A percentile compares a stretch with the other conserved stretches of the same genome.
These are phyloP conservation scores for Linnemannia elongata DNA, from an alignment of 192 early-diverging fungal genomes.

Conservation along the genomic window DNA sequence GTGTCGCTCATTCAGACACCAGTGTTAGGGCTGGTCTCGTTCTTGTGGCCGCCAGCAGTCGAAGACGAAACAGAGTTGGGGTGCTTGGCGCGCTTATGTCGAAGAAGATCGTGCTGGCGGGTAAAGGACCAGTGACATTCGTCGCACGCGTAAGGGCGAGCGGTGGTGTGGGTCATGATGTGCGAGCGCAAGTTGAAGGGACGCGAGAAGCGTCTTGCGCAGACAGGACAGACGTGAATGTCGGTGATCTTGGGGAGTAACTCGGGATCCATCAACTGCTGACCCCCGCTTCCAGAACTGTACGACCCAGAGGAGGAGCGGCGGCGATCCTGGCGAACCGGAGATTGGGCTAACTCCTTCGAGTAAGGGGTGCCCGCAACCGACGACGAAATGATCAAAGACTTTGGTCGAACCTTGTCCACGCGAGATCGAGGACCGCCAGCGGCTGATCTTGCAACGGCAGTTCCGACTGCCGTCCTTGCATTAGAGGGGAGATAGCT, in stretches of 20 bases:
- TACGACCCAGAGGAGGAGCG: constrained; percentile 38
- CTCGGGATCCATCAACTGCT: constrained; percentile 37
- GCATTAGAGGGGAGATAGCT: constrained; percentile 18
- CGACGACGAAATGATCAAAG: constrained; percentile 21
- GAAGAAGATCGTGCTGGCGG: constrained; percentile 92
- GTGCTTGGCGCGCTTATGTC: constrained; percentile 68
- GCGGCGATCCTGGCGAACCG: constrained; percentile 48
- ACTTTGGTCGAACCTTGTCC: constrained; percentile 21
- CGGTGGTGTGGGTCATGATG: constrained; percentile 79
- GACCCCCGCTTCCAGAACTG: constrained; percentile 21
- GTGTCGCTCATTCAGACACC: constrained; percentile 3
- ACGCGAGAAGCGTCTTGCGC: constrained; percentile 67
- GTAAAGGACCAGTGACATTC: constrained; percentile 86
- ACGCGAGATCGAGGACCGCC: neutral
- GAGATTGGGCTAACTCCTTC: constrained; percentile 17
- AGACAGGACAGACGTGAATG: constrained; percentile 53
- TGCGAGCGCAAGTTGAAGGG: constrained; percentile 86
- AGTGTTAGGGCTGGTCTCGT: neutral
- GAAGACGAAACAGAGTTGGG: constrained; percentile 10
- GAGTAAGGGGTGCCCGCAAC: constrained; percentile 12
- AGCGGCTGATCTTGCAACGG: neutral
- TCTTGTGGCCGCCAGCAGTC: neutral
- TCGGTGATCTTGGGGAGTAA: constrained; percentile 44
- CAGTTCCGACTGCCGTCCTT: neutral
- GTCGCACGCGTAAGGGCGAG: constrained; percentile 79